Conservation (phyloP, 805 yeast species). For the Pichia eremophila region DNA sequence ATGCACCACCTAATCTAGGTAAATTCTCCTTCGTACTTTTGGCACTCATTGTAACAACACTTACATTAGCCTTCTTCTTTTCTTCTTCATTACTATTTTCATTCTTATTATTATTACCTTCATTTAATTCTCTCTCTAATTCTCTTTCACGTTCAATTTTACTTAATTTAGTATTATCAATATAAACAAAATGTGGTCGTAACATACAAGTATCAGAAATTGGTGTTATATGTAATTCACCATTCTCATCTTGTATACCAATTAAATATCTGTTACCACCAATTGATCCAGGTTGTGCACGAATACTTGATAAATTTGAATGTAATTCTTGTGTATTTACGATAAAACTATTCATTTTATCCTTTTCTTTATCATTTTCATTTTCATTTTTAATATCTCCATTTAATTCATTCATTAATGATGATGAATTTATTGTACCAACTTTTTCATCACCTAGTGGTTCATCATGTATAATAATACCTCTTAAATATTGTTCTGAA, state of each 20-base stretch:
- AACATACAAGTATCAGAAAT: slow-evolving; percentile 64
- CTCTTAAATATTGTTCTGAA: slow-evolving; percentile 54
- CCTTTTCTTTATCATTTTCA: not conserved
- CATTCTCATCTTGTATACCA: slow-evolving; percentile 28
- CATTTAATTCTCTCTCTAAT: slow-evolving; percentile 28
- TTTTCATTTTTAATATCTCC: not conserved
- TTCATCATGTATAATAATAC: slow-evolving; percentile 49
- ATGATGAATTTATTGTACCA: slow-evolving; percentile 1
- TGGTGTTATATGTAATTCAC: slow-evolving; percentile 49
- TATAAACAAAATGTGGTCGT: slow-evolving; percentile 72
- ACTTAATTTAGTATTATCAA: slow-evolving; percentile 41
- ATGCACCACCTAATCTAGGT: slow-evolving; percentile 58
- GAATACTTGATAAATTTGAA: slow-evolving; percentile 4
- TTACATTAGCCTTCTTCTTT: slow-evolving; percentile 37
- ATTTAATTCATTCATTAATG: not conserved
- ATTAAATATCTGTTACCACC: slow-evolving; percentile 30
- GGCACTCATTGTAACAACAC: slow-evolving; percentile 71
- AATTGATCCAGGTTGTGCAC: slow-evolving; percentile 13
- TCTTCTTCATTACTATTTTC: slow-evolving; percentile 22
- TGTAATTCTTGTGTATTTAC: not conserved
- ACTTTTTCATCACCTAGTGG: slow-evolving; percentile 24
- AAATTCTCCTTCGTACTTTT: slow-evolving; percentile 52
- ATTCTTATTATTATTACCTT: slow-evolving; percentile 24
- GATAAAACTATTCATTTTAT: not conserved
- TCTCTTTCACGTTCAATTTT: slow-evolving; percentile 34